Percentiles rank a stretch among this genome's conserved stretches.
These are phyloP conservation scores for Boletus patriciae DNA, from an alignment of 768 basidiomycete species.

Conservation along the genomic window DNA sequence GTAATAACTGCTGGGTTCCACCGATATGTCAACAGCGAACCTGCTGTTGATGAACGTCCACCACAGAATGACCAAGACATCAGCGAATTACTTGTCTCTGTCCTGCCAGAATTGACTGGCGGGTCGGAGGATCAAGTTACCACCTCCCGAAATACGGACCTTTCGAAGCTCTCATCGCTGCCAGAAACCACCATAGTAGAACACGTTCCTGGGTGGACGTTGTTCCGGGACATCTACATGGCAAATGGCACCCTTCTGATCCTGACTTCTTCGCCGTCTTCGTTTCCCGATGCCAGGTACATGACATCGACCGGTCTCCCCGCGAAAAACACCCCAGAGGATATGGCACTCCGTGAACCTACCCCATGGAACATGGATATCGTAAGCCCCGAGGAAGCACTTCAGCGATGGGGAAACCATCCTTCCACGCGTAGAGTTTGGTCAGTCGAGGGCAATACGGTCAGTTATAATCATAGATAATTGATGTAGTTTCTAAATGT, in stretches of 20 bases:
- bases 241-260: slow-evolving; percentile 79
- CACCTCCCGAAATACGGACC: neutral
- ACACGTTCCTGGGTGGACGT: slow-evolving; percentile 82
- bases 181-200: slow-evolving; percentile 57
- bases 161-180: slow-evolving; percentile 27
- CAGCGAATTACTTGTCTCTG: neutral
- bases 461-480: slow-evolving; percentile 33
- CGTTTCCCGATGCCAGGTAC: slow-evolving; percentile 48
- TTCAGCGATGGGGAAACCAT: slow-evolving; percentile 55
- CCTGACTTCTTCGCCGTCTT: slow-evolving; percentile 46
- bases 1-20: slow-evolving; percentile 30
- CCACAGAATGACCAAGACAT: slow-evolving; percentile 7
- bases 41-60: neutral
- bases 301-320: slow-evolving; percentile 70
- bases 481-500: slow-evolving; percentile 2
- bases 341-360: slow-evolving; percentile 65
- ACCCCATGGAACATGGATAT: slow-evolving; percentile 60
- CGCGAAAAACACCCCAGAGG: slow-evolving; percentile 61
- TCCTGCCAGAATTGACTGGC: neutral
- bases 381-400: slow-evolving; percentile 60
- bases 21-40: slow-evolving; percentile 1
- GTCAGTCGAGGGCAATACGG: slow-evolving; percentile 72
- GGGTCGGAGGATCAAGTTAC: neutral
- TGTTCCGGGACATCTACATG: slow-evolving; percentile 83
- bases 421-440: slow-evolving; percentile 51